A percentile compares a stretch with the other conserved stretches of the same genome.
phyloP scores from a whole-genome alignment of 1,284 basidiomycete species.

The Trametes hirsuta region DNA sequence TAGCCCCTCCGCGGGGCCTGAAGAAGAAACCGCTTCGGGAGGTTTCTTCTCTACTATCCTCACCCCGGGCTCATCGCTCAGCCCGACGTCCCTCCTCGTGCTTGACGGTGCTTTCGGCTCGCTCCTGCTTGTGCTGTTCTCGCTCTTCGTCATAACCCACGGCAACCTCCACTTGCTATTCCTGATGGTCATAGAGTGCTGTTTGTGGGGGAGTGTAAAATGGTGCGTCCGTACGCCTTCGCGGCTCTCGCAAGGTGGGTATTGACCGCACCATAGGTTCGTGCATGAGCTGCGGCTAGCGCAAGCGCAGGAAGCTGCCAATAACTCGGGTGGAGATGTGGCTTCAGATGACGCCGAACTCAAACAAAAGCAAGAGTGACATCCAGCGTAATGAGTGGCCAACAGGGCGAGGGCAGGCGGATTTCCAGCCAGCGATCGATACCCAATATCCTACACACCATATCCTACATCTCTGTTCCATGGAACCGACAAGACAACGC shows the following conservation, averaged over 20 bases:
- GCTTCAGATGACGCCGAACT: constrained; percentile 3
- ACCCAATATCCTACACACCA: constrained; percentile 16
- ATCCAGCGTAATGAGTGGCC: not conserved
- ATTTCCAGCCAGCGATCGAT: constrained; percentile 12
- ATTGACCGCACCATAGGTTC: constrained; percentile 34
- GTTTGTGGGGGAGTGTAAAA: constrained; percentile 77
- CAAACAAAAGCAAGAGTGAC: constrained; percentile 27
- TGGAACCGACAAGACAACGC: not conserved
- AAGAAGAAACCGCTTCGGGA: not conserved
- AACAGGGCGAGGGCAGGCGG: not conserved
- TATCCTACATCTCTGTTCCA: constrained; percentile 2
- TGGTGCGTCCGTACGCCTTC: constrained; percentile 49
- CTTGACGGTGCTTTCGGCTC: constrained; percentile 62
- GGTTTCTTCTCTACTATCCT: constrained; percentile 47
- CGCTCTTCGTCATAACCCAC: constrained; percentile 56
- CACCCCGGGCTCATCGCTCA: constrained; percentile 71
- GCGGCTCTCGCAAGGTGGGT: not conserved
- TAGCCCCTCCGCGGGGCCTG: not conserved
- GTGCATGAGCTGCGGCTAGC: constrained; percentile 40
- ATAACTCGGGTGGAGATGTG: not conserved
- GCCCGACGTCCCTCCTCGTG: constrained; percentile 67
- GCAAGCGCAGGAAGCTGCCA: constrained; percentile 4
- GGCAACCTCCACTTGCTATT: constrained; percentile 67
- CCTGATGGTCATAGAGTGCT: constrained; percentile 64
- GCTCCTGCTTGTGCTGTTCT: constrained; percentile 61